Base-by-base conservation (phyloP, 2,329 filamentous ascomycete species). In the Fusarium foetens region DNA sequence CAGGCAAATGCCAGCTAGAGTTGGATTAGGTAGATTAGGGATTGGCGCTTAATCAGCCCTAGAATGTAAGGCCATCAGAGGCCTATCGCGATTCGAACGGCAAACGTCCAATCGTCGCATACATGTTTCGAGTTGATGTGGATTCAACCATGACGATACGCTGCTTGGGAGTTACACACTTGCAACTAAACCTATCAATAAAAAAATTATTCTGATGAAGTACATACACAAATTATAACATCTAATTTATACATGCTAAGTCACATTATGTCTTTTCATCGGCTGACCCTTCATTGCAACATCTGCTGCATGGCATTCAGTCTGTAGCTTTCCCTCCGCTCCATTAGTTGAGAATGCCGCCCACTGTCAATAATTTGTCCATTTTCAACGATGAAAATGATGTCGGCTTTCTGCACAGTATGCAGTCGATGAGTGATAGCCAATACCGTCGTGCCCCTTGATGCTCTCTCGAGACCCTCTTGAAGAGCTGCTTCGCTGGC, bases 401-500 rank as follows among this genome's bases (percentile, higher is more conserved):
- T 80, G 76, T 89, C 86, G 11, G 88, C 87, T 65, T 84, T 86
- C 55, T 84, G 82, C 43, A 90, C 86, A 6, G 87, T 90, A 66
- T 86, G 84, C 58, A 90, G 77, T 33, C 87, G 80, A 75, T 89
- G 88, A 5, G 88, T 88, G 63, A 90, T 88, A n/a, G 87, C 87
- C 71, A 90, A 82, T 19, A 89, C 86, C 1, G 87, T 89, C 35
- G 87, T 86, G 63, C 79, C 86, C 49, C 82, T 83, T 1, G 85
- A 84, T 0, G 84, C 88, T 68, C 81, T 84, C 80, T 93, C 90
- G 46, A 94, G 83, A 0, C 90, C 91, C 29, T 91, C 86, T 58
- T 93, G 88, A 51, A 51, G 86, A 7, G 91, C 81, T 11, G 85
- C 84, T 46, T 93, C 91, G 53, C 88, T 92, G 74, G 91, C 90